These are phyloP conservation scores for Borovskyia barvae DNA, from an alignment of 208 protist species.

Conservation along the genomic window DNA sequence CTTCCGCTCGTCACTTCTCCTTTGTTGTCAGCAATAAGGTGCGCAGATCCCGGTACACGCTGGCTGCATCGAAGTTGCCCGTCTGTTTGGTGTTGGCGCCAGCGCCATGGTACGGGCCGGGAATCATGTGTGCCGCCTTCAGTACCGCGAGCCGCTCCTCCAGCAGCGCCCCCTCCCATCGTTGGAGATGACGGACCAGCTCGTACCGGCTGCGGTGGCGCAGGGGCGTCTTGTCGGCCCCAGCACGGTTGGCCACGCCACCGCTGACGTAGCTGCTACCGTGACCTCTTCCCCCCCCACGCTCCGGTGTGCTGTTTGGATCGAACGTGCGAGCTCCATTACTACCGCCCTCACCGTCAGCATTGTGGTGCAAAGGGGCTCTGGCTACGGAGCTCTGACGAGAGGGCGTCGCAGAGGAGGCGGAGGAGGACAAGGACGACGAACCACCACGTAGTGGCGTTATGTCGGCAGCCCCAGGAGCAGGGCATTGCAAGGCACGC, in stretches of 20 bases:
- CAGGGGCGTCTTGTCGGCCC: background rate
- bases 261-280: background rate
- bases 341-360: too few species aligned
- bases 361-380: too few species aligned
- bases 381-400: constrained; percentile 9
- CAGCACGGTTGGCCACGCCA: background rate
- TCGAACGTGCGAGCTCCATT: too few species aligned
- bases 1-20: background rate
- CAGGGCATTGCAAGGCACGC: constrained; percentile 16
- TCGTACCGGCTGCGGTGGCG: constrained; percentile 43
- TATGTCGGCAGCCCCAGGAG: constrained; percentile 3
- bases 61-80: constrained; percentile 3
- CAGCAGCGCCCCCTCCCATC: constrained; percentile 39
- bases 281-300: background rate
- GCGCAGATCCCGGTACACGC: constrained; percentile 24
- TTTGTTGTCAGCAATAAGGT: constrained; percentile 21
- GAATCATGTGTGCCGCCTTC: constrained; percentile 20
- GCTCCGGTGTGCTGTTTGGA: too few species aligned
- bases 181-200: constrained; percentile 49
- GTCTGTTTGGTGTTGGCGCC: constrained; percentile 11
- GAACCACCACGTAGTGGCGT: constrained; percentile 1
- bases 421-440: background rate
- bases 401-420: constrained; percentile 4
- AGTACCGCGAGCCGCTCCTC: constrained; percentile 25
- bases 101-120: constrained; percentile 9